Evolutionary conservation across 164 flowering plant genomes (phyloP), one percentile per base, ranked within the genome.

Genomic region (Nelumbo lutea): DNA sequence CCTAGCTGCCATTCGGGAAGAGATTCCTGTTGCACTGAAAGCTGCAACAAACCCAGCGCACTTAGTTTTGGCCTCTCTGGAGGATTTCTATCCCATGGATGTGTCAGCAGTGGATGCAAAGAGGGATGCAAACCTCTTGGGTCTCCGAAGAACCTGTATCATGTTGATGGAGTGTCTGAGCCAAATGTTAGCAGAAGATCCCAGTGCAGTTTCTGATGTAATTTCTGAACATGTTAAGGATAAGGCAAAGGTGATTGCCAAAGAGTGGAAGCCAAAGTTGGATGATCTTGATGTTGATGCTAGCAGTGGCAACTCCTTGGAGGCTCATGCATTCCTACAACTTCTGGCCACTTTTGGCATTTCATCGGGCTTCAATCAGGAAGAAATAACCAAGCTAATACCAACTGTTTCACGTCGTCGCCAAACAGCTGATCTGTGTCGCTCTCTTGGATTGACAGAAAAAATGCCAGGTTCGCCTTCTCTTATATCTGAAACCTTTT

Each of bases 401-500:
- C 88, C 81, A 82, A 81, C 83, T 77, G 80, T 84, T 68, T 76
- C 90, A 79, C 79, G 66, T 66, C 81, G 80, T 76, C 78, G 83
- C 83, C 90, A 83, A 78, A 74, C 87, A 69, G 79, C 90, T 83
- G 90, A 82, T 79, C 89, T 87, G 72, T 87, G 91, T 85, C 87
- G 84, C 66, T 82, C 88, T 68, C 88, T 87, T 86, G 90, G 88
- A 59, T 76, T 90, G 69, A 68, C 88, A 68, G 79, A 85, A 72
- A 86, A 90, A 82, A 79, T 87, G 75, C 89, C 90, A 87, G 96
- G 96, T 90, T 86, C 85, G 92, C 86, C 75, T 81, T 82, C 79
- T 79, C 78, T 72, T 68, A 68, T 61, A 53, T 80, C 62, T 69
- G 72, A 77, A 27, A 27, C 27, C 27, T 27, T 27, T 27, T 27